Conservation (phyloP, 2,329 filamentous ascomycete species). For the Bimuria novae-zelandiae region DNA sequence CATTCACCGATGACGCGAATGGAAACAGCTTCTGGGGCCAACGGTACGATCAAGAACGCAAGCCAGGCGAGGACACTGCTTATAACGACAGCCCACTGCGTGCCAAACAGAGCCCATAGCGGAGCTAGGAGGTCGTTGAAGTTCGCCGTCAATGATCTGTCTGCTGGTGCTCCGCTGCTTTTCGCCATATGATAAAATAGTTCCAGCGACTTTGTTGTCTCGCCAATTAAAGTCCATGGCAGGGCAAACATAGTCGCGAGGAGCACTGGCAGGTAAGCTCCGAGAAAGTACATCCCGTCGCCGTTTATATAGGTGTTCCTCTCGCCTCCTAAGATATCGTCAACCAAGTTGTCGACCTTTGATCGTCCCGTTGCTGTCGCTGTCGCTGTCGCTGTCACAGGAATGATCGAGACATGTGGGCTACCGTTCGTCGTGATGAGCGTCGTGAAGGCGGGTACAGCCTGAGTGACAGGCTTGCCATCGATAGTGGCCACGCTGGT, state of each 20-base stretch:
- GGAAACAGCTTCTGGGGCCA: conserved; percentile 8
- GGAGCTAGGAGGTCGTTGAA: background rate
- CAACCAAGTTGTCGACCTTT: background rate
- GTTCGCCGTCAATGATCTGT: background rate
- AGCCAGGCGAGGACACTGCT: background rate
- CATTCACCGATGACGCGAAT: conserved; percentile 4
- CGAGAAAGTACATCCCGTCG: conserved; percentile 5
- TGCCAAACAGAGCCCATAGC: background rate
- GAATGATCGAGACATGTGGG: background rate
- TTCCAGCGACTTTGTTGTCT: conserved; percentile 1
- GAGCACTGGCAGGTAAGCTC: conserved; percentile 9
- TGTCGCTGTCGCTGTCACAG: background rate
- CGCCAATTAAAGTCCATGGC: conserved; percentile 9
- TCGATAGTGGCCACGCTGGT: background rate
- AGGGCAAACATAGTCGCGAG: conserved; percentile 5
- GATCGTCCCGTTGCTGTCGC: too few relatives aligned
- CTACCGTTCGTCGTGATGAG: background rate
- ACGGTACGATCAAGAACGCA: background rate
- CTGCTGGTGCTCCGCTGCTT: background rate
- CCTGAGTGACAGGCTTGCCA: background rate
- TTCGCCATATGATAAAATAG: conserved; percentile 10
- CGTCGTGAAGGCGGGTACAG: background rate
- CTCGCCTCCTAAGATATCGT: background rate
- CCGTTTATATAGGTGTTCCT: background rate
- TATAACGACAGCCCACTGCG: conserved; percentile 1